Evolutionary conservation across 805 yeast species (phyloP), one percentile per base, ranked within the genome.

Genomic region (Ogataea haglerorum): DNA sequence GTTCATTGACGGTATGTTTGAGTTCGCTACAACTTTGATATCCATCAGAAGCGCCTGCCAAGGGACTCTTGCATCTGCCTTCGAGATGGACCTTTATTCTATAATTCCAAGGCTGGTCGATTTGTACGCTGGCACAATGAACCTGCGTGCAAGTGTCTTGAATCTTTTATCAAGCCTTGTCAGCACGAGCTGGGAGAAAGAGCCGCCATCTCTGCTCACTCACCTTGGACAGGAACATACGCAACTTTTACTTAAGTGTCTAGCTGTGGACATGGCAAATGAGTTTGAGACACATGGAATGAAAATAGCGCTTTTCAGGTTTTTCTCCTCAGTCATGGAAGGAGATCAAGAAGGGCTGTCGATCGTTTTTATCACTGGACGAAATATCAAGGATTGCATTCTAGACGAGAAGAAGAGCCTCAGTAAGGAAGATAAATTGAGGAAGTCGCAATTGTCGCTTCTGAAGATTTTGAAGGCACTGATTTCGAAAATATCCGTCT

Each of bases 321-420:
- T 85, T 45, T 75, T 85, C 38, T 72, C 87, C 17, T 70, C 85
- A 0, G 77, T 83, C 3, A 71, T 84, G 74, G 77, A 73, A 43
- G 83, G 86, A 5, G 76, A 78, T 33, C 93, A 85, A 58, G 86
- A 85, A 57, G 95, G 93, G 2, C 60, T 85, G n/a, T 72, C 90
- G 0, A 78, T 82, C 34, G 67, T 81, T 18, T 78, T 85, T 47
- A 69, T 85, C 24, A 81, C 85, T 17, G 80, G 87, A 16, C 55
- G 73, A 57, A 73, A 72, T 48, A 70, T 72, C n/a, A 55, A 56
- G 13, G 64, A 54, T 9, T 53, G 53, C 34, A 42, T 56, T 4
- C 39, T 54, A 3, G 54, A 50, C 1, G 47, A 51, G 17, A 49
- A 45, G 38, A 45, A 45, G 23, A 15, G 42, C 3, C 35, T 43